Conservation (phyloP, 140 eudicot species). For the Anethum foeniculum region DNA sequence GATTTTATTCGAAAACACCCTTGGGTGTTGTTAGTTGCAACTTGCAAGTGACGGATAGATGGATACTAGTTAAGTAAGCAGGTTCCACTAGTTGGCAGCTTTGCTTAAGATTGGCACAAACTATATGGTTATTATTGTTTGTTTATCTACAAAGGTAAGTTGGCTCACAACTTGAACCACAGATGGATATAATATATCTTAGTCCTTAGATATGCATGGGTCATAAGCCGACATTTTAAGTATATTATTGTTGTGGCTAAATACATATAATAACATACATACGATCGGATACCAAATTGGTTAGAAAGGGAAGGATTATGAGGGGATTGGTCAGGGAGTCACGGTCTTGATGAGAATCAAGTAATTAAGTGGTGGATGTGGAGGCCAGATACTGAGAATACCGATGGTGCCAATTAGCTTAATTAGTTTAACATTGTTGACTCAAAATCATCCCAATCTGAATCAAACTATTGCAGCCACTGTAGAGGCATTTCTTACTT, state of each 20-base stretch:
- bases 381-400: slow-evolving; percentile 9
- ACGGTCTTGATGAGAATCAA: background rate
- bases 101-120: slow-evolving; percentile 8
- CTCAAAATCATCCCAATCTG: background rate
- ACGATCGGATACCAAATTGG: background rate
- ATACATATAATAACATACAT: background rate
- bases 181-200: background rate
- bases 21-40: background rate
- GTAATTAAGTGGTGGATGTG: background rate
- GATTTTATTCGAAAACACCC: background rate
- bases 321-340: background rate
- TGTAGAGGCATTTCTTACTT: background rate
- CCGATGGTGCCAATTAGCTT: background rate
- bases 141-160: background rate
- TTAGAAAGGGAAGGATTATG: background rate
- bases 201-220: background rate
- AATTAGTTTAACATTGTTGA: background rate
- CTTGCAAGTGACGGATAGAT: background rate
- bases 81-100: slow-evolving; percentile 5
- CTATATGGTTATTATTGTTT: background rate
- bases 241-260: background rate
- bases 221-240: background rate
- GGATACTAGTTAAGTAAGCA: background rate
- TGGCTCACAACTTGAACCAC: background rate
- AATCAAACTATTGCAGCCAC: background rate